Conservation (phyloP, 2,329 filamentous ascomycete species). For the Colletotrichum trifolii region DNA sequence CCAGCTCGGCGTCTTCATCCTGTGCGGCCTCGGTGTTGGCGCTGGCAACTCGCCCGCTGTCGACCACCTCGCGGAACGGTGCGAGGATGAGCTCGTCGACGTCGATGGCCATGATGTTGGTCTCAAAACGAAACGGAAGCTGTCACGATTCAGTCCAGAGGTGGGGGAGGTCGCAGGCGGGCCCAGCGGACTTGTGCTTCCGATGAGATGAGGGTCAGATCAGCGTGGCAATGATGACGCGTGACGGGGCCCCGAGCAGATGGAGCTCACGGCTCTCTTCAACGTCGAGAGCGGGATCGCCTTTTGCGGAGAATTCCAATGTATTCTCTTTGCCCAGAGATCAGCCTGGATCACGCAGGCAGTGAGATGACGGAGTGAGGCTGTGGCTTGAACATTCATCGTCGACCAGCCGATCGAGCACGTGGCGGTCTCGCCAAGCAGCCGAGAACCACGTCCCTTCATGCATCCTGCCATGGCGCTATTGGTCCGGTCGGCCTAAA, state of each 20-base stretch:
- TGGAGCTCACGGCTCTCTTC: constrained; percentile 1
- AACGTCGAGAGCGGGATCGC: background rate
- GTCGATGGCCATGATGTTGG: constrained; percentile 30
- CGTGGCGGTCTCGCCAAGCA: constrained; percentile 20
- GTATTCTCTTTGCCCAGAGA: background rate
- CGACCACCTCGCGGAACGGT: constrained; percentile 53
- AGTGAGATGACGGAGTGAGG: background rate
- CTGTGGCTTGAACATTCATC: background rate
- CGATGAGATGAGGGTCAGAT: constrained; percentile 11
- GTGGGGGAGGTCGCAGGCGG: background rate
- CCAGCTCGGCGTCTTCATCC: constrained; percentile 39
- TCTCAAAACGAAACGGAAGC: background rate
- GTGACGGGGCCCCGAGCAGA: background rate
- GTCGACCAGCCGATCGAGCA: constrained; percentile 24
- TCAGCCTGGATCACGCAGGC: background rate
- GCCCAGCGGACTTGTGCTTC: background rate
- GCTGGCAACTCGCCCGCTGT: constrained; percentile 50
- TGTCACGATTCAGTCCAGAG: constrained; percentile 12
- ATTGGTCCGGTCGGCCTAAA: constrained; percentile 27
- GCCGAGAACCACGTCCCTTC: constrained; percentile 11
- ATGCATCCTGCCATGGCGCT: constrained; percentile 15
- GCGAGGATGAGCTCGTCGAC: constrained; percentile 32
- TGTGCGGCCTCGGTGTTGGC: constrained; percentile 45
- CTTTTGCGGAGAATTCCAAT: no score
- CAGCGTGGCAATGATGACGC: constrained; percentile 7